Base-by-base conservation (phyloP, 208 protist genomes). In the Tritrichomonas foetus region DNA sequence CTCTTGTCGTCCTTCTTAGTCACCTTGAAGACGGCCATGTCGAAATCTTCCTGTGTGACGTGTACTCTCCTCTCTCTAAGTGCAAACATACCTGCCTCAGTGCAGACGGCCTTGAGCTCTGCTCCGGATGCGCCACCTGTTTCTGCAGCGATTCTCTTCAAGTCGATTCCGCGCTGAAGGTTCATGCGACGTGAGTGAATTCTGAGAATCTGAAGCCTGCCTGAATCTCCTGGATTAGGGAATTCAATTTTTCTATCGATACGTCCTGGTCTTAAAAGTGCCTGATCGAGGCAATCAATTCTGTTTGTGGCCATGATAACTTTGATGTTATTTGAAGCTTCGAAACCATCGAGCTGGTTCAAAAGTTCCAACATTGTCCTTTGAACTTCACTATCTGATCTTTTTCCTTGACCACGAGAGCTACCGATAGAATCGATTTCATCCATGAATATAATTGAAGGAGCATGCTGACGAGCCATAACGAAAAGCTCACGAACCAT, bases 401-500 rank as follows among this genome's bases (percentile, higher is more conserved):
- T 93, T 93, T 78, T 64, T 9, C 92, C 93, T 3, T 50, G 11
- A n/a, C 57, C 66, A 47, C 93, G 64, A 64, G 96, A 95, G 16
- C 97, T 97, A 94, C 99, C 99, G 95, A 99, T 99, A 9, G 97
- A 98, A 96, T 99, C 99, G 95, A 99, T 99, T 95, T 99, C 99
- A 95, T 99, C 99, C 98, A 99, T 99, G 96, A 99, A 99, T 94
- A 99, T 99, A 95, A 99, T 99, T 3, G 98, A 99, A 13, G 99
- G 99, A 66, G 98, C 98, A 95, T 99, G 98, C 96, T 99, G 94
- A 94, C 96, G 96, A 5, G 99, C 99, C 98, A 99, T 99, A 61
- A 99, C 98, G 96, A 99, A 99, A 14, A 99, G 97, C 96, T 99
- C 99, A 93, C 98, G 97, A 75, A 99, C 99, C 98, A 99, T 99